phyloP scores from a whole-genome alignment of 2,329 filamentous ascomycete genomes.

The Colletotrichum cuscutae region DNA sequence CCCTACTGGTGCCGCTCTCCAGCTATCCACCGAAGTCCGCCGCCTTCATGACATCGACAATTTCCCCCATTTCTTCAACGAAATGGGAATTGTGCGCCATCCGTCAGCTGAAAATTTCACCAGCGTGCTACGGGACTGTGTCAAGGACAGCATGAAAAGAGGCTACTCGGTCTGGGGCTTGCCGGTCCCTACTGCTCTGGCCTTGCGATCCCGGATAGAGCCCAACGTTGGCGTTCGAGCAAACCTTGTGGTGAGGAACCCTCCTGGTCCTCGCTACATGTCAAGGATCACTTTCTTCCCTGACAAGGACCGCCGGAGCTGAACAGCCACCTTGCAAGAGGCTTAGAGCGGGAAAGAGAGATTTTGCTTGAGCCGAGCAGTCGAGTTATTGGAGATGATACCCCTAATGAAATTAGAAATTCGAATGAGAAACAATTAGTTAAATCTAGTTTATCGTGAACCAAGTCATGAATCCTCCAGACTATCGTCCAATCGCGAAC shows the following conservation, averaged over 20 bases:
- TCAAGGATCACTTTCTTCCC: conserved; percentile 9
- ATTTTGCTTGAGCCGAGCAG: not conserved
- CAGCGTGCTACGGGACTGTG: conserved; percentile 45
- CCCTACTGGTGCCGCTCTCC: conserved; percentile 49
- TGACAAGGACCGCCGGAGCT: not conserved
- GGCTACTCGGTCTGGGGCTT: conserved; percentile 43
- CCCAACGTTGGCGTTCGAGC: conserved; percentile 4
- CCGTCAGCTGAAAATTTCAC: conserved; percentile 44
- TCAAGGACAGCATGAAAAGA: conserved; percentile 44
- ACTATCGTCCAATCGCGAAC: not conserved
- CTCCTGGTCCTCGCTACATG: not conserved
- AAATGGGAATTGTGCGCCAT: conserved; percentile 51
- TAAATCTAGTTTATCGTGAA: not conserved
- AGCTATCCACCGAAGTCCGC: conserved; percentile 54
- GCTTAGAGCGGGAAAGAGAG: not conserved
- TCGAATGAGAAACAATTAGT: too few relatives aligned
- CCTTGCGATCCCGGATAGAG: conserved; percentile 12
- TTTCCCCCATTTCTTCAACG: conserved; percentile 53
- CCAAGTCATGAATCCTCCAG: not conserved
- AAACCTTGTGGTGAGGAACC: not conserved
- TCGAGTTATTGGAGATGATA: not conserved
- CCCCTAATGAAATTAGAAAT: not conserved
- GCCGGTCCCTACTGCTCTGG: not conserved
- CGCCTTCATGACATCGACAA: conserved; percentile 52
- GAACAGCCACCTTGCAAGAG: not conserved